A percentile compares a stretch with the other conserved stretches of the same genome.
phyloP scores from a whole-genome alignment of 805 yeast genomes.

The Pichia rugopelliculosa region DNA sequence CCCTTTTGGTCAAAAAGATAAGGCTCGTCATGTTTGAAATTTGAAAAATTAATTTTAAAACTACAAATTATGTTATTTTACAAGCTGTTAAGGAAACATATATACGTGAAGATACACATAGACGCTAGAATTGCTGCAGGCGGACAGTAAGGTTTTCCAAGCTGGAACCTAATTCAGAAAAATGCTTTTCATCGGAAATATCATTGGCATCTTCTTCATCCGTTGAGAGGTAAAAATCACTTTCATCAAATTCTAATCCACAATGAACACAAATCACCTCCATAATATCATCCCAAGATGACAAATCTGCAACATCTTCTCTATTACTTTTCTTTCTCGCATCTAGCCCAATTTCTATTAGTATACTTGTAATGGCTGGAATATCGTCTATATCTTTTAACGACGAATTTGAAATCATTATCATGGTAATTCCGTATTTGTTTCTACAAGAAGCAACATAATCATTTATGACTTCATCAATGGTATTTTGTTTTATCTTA shows the following conservation, averaged over 20 bases:
- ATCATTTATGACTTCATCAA: neutral
- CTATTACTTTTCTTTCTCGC: constrained; percentile 8
- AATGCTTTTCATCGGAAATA: too few species aligned
- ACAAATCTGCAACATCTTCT: constrained; percentile 17
- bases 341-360: constrained; percentile 24
- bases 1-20: too few species aligned
- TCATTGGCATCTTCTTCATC: neutral
- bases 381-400: constrained; percentile 13
- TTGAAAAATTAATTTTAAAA: too few species aligned
- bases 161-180: too few species aligned
- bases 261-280: constrained; percentile 26
- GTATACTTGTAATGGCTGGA: constrained; percentile 17
- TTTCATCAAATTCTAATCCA: constrained; percentile 30
- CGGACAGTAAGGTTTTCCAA: too few species aligned
- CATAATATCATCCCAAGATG: constrained; percentile 32
- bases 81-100: too few species aligned
- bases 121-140: too few species aligned
- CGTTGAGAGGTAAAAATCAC: constrained; percentile 23
- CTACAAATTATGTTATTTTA: too few species aligned
- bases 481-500: neutral
- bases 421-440: constrained; percentile 13
- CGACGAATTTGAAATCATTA: constrained; percentile 22
- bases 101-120: too few species aligned
- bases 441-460: constrained; percentile 1
- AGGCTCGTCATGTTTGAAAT: too few species aligned